A percentile compares a stretch with the other conserved stretches of the same genome.
These are phyloP conservation scores for Melampsora larici-populina DNA, from an alignment of 1,284 basidiomycete genomes.

Conservation along the genomic window DNA sequence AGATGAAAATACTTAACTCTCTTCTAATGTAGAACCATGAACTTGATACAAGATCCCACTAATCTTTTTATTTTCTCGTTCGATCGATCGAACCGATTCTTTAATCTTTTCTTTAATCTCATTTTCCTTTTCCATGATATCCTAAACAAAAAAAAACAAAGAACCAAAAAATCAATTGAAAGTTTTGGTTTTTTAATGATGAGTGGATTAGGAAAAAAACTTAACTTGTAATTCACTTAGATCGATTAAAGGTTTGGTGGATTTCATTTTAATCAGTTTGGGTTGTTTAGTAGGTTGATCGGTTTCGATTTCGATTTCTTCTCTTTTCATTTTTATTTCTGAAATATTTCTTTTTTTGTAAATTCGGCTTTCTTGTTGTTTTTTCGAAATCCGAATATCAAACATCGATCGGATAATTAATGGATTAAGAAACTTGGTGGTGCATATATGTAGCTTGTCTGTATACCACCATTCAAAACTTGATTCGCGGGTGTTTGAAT, in stretches of 20 bases:
- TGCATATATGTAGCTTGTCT: too few species aligned
- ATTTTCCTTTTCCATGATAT: neutral
- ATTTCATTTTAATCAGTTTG: neutral
- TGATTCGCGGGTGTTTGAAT: too few species aligned
- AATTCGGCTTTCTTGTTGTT: too few species aligned
- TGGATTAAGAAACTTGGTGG: too few species aligned
- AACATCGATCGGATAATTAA: too few species aligned
- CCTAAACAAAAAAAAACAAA: neutral
- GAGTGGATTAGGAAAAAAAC: too few species aligned
- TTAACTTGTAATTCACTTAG: neutral
- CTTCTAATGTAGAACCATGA: neutral
- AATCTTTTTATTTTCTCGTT: neutral
- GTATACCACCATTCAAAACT: too few species aligned
- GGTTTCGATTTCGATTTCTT: neutral
- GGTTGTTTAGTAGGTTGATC: neutral
- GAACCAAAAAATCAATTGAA: too few species aligned
- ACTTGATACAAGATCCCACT: constrained; percentile 1
- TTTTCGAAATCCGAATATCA: too few species aligned
- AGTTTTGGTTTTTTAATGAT: too few species aligned
- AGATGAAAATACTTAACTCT: neutral
- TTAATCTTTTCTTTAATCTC: neutral
- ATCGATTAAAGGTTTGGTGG: neutral
- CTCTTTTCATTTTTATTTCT: neutral
- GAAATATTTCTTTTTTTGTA: too few species aligned
- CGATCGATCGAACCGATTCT: neutral